Percentiles rank a stretch among this genome's conserved stretches.
Evolutionary conservation across 257 asterid genomes (phyloP).

Genomic region (Fraxinus excelsior): DNA sequence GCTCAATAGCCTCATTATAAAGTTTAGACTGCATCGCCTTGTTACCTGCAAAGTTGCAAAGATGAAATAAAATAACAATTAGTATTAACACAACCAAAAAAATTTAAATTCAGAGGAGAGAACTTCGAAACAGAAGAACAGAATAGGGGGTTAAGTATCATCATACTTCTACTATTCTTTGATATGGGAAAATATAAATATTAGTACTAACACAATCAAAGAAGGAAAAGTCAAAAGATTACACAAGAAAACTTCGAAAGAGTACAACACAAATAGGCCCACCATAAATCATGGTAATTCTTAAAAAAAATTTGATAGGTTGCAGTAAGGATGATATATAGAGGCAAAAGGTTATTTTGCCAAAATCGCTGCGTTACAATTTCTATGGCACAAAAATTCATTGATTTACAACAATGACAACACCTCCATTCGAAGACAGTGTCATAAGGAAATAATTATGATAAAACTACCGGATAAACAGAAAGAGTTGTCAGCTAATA

Average conservation of each 20-base stretch:
- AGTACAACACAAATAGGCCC: not conserved
- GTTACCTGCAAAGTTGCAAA: conserved; percentile 49
- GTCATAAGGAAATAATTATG: not conserved
- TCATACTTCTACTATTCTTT: not conserved
- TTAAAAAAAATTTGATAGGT: not conserved
- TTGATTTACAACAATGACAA: not conserved
- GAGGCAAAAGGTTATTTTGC: not conserved
- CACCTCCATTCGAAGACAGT: not conserved
- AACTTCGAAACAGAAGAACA: not conserved
- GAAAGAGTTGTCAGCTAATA: not conserved
- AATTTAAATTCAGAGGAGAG: not conserved
- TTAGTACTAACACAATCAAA: not conserved
- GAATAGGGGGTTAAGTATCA: not conserved
- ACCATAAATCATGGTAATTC: not conserved
- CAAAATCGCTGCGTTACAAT: not conserved
- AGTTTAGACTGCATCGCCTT: conserved; percentile 72
- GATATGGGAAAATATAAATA: not conserved
- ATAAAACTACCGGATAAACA: not conserved
- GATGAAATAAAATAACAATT: not conserved
- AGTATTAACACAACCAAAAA: not conserved
- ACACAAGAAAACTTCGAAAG: not conserved
- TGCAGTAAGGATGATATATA: not conserved
- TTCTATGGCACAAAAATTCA: conserved; percentile 1
- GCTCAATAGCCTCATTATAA: conserved; percentile 66
- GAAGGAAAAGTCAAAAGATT: conserved; percentile 1